phyloP scores from a whole-genome alignment of 345 rosid genomes.

The Viola odorata region DNA sequence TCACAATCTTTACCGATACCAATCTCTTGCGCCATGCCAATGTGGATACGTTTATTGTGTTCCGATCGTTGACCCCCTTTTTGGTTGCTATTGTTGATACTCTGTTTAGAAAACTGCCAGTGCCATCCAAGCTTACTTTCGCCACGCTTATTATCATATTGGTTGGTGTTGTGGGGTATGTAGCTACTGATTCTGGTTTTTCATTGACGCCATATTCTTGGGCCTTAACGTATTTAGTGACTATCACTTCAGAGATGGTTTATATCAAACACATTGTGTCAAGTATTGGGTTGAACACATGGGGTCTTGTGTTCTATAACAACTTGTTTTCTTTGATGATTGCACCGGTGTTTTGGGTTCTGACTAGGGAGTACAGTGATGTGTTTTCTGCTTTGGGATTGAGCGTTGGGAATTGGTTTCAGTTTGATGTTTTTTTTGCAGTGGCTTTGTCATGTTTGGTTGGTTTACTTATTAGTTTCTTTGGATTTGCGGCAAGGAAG shows the following conservation, averaged over 20 bases:
- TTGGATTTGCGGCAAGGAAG: constrained; percentile 89
- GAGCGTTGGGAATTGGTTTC: constrained; percentile 51
- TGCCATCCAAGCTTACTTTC: constrained; percentile 78
- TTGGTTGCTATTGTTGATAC: constrained; percentile 92
- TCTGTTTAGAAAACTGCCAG: constrained; percentile 66
- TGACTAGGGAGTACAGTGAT: constrained; percentile 71
- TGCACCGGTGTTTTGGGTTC: constrained; percentile 85
- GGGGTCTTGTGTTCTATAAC: constrained; percentile 94
- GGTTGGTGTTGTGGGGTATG: constrained; percentile 91
- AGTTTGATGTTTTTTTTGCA: constrained; percentile 47
- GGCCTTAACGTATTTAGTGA: constrained; percentile 87
- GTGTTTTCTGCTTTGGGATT: constrained; percentile 55
- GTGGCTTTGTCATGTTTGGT: constrained; percentile 86
- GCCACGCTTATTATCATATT: constrained; percentile 57
- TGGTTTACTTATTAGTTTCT: constrained; percentile 90
- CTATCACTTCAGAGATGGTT: constrained; percentile 94
- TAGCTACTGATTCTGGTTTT: constrained; percentile 82
- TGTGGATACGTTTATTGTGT: constrained; percentile 92
- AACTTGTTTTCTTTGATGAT: constrained; percentile 81
- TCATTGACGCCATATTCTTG: constrained; percentile 83
- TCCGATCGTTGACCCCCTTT: constrained; percentile 88
- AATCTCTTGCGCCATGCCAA: constrained; percentile 94
- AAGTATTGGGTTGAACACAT: constrained; percentile 84
- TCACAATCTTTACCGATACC: constrained; percentile 93
- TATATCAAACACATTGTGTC: constrained; percentile 96